Evolutionary conservation across 1,284 basidiomycete species (phyloP), one percentile per base, ranked within the genome.

Genomic region (Leccinum huronense): DNA sequence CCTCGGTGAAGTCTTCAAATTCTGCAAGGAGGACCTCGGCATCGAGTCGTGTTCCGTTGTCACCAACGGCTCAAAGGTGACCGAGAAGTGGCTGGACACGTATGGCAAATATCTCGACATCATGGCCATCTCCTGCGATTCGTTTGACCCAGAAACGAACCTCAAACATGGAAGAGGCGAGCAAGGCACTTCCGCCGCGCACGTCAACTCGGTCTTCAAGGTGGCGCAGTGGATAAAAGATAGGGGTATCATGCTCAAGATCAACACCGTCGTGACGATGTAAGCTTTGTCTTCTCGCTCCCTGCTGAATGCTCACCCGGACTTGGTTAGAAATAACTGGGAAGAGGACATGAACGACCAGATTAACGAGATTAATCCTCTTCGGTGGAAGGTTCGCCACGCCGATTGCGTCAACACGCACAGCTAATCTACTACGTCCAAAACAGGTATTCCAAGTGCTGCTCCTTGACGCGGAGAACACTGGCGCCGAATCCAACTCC

Each of bases 101-200:
- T 78, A 78, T 45, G 76, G 78, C 0, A 55, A 71, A 57, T 79
- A 76, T 62, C 70, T 80, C 36, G 77, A 80, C 42, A 66, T 78
- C 31, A 78, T 80, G 69, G 78, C 76, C 1, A 75, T 80, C 1
- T 78, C 76, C 2, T 79, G 78, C 57, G 79, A 80, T 59, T 75
- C 73, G 42, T 80, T 80, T 59, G 72, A 76, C 53, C 14, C 67
- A 0, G 79, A 78, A 59, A 75, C 73, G 5, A 79, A 79, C 62
- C 59, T 75, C 30, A 68, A 64, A 14, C 71, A 75, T 38, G 78
- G 79, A 11, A 64, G 78, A 6, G 70, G 69, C 5, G 70, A 73
- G 57, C 69, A 74, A 7, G 71, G 71, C 2, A 75, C 72, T 13
- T 42, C 67, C 1, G 65, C 73, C 5, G 63, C 48, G 1, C 64